These are phyloP conservation scores for Eucalyptus sp. DNA, from an alignment of 345 rosid species.

Conservation along the genomic window DNA sequence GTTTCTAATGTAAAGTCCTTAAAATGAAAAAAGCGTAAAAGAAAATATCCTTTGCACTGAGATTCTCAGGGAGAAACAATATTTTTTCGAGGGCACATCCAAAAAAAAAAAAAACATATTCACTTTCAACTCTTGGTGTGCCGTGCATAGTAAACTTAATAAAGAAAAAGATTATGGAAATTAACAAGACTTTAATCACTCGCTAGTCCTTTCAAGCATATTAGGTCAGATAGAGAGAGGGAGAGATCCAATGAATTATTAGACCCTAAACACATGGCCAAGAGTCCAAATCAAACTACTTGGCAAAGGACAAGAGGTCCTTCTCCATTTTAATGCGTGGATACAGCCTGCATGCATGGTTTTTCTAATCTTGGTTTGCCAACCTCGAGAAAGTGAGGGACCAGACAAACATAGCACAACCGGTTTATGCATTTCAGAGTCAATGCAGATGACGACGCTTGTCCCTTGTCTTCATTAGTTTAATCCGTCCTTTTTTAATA, in stretches of 20 bases:
- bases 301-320: not conserved
- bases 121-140: not conserved
- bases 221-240: not conserved
- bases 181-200: not conserved
- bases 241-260: not conserved
- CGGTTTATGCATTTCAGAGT: not conserved
- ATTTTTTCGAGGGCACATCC: not conserved
- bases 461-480: not conserved
- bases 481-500: not conserved
- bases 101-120: not conserved
- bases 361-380: not conserved
- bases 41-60: not conserved
- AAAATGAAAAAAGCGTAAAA: not conserved
- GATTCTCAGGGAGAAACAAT: not conserved
- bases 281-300: not conserved
- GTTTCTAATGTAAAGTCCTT: not conserved
- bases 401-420: not conserved
- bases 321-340: not conserved
- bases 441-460: not conserved
- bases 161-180: not conserved
- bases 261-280: not conserved
- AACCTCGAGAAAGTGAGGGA: not conserved
- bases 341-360: not conserved
- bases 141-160: not conserved
- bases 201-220: not conserved